Conservation (phyloP, 805 yeast species). For the Kodamaea hsintzibuensis region DNA sequence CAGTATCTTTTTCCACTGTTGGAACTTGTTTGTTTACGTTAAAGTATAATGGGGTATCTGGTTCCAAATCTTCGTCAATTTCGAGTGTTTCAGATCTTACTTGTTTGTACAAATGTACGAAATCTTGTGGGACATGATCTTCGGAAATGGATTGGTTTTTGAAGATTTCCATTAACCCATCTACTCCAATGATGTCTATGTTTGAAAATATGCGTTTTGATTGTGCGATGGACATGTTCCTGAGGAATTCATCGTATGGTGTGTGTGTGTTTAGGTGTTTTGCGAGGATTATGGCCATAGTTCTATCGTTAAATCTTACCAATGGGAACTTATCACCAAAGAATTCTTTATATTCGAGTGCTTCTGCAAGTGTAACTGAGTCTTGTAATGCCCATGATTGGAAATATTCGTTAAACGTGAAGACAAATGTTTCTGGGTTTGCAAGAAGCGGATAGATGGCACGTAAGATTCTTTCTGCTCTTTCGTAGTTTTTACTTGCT, state of each 20-base stretch:
- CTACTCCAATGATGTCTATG: conserved; percentile 55
- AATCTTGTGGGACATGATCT: conserved; percentile 36
- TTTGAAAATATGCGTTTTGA: conserved; percentile 41
- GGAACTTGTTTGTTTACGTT: conserved; percentile 30
- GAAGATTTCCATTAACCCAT: conserved; percentile 41
- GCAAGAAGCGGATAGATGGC: conserved; percentile 55
- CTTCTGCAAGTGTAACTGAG: conserved; percentile 39
- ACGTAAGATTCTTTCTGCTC: conserved; percentile 69
- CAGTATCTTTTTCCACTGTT: conserved; percentile 55
- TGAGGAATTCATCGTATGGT: conserved; percentile 11
- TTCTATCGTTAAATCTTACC: conserved; percentile 45
- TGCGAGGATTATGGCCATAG: conserved; percentile 59
- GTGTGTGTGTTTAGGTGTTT: conserved; percentile 27
- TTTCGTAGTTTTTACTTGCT: conserved; percentile 58
- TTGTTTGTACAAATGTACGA: conserved; percentile 31
- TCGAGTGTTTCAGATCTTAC: conserved; percentile 15
- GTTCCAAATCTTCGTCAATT: conserved; percentile 6
- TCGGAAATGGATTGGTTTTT: conserved; percentile 22
- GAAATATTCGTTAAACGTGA: conserved; percentile 70
- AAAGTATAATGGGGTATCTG: conserved; percentile 29
- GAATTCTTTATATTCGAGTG: conserved; percentile 42
- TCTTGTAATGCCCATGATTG: conserved; percentile 40
- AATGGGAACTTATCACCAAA: conserved; percentile 32
- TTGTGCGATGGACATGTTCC: conserved; percentile 13
- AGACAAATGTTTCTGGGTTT: conserved; percentile 49